A percentile compares a stretch with the other conserved stretches of the same genome.
phyloP scores from a whole-genome alignment of 805 yeast genomes.

The Kodamaea kakaduensis region DNA sequence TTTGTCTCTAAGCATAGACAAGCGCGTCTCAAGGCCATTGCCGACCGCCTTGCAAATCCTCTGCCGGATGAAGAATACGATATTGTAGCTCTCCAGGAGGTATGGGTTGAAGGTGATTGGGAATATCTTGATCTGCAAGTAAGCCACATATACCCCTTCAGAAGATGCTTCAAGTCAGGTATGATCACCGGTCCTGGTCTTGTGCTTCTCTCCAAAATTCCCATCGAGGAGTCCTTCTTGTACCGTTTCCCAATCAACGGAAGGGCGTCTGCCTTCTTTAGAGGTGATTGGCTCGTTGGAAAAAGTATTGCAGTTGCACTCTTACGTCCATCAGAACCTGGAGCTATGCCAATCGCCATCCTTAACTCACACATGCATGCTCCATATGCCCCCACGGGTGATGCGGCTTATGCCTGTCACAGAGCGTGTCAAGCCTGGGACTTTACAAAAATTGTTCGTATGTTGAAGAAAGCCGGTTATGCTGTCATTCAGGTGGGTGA shows the following conservation, averaged over 20 bases:
- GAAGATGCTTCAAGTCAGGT: conserved; percentile 75
- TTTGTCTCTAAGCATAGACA: conserved; percentile 69
- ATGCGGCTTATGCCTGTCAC: conserved; percentile 86
- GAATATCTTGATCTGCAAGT: conserved; percentile 51
- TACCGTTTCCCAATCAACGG: conserved; percentile 91
- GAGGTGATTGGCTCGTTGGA: conserved; percentile 98
- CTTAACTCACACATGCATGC: conserved; percentile 97
- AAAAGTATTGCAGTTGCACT: conserved; percentile 75
- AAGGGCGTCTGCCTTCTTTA: conserved; percentile 83
- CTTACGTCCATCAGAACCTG: conserved; percentile 47
- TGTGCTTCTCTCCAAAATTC: conserved; percentile 76
- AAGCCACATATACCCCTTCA: conserved; percentile 49
- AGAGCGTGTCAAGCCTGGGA: conserved; percentile 97
- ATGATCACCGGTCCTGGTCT: conserved; percentile 91
- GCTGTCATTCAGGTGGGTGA: conserved; percentile 91
- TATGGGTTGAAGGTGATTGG: conserved; percentile 90
- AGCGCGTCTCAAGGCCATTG: conserved; percentile 69
- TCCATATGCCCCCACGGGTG: conserved; percentile 79
- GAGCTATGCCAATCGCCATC: conserved; percentile 61
- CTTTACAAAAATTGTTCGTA: conserved; percentile 60
- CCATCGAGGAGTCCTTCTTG: conserved; percentile 73
- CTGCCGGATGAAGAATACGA: conserved; percentile 51
- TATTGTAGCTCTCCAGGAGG: conserved; percentile 88
- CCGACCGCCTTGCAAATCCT: conserved; percentile 50
- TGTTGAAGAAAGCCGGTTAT: conserved; percentile 69